Evolutionary conservation across 345 rosid genomes (phyloP).

Genomic region (Nasturtium officinale): DNA sequence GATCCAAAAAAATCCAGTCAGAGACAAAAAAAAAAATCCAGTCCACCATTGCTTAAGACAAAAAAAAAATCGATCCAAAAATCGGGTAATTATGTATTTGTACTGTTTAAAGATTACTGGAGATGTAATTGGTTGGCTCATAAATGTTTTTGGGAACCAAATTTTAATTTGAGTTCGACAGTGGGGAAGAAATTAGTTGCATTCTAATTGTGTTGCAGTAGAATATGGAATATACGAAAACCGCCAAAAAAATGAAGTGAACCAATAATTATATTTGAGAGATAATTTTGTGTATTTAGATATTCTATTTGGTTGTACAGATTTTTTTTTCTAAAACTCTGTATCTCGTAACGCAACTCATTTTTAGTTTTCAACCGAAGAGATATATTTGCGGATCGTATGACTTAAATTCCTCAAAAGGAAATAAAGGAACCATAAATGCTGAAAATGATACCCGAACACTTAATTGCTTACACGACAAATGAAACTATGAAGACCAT

Average conservation of each 20-base stretch:
- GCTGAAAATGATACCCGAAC: constrained; percentile 31
- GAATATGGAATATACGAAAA: not conserved
- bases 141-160: constrained; percentile 2
- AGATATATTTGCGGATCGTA: not conserved
- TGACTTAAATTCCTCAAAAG: not conserved
- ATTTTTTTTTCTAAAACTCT: not conserved
- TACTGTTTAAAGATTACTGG: too few relatives aligned
- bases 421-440: constrained; percentile 20
- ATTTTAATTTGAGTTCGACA: not conserved
- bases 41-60: not conserved
- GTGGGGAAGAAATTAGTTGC: not conserved
- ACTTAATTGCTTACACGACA: constrained; percentile 39
- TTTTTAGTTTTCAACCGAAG: not conserved
- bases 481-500: constrained; percentile 18
- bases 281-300: not conserved
- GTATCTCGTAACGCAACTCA: not conserved
- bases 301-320: not conserved
- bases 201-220: not conserved
- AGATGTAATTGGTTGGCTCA: not conserved
- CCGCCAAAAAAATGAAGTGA: not conserved
- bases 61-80: not conserved
- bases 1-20: too few relatives aligned
- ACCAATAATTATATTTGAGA: not conserved
- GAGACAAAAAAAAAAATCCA: too few relatives aligned
- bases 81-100: too few relatives aligned